phyloP scores from a whole-genome alignment of 2,329 filamentous ascomycete genomes.

The Cadophora sp. region DNA sequence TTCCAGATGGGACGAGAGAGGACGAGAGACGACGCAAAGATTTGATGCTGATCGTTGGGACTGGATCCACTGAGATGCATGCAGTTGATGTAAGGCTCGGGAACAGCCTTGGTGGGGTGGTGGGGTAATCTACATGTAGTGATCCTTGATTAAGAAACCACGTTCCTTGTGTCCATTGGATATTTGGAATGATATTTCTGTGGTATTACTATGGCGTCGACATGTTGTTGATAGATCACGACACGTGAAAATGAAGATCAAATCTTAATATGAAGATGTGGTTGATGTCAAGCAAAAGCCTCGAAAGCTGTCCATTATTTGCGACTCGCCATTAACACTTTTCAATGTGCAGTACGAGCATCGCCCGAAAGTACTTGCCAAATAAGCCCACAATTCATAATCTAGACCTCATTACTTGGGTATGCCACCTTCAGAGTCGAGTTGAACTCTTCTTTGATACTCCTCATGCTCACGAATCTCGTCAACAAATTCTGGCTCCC shows the following conservation, averaged over 20 bases:
- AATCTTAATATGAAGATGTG: no score
- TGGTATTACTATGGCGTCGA: no score
- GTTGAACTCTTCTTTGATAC: slow-evolving; percentile 78
- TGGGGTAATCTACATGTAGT: not conserved
- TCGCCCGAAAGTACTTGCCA: no score
- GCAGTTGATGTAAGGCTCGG: slow-evolving; percentile 3
- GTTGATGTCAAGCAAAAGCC: no score
- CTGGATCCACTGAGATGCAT: slow-evolving; percentile 3
- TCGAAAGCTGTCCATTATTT: no score
- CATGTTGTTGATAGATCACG: no score
- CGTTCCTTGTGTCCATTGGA: not conserved
- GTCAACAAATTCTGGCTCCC: slow-evolving; percentile 68
- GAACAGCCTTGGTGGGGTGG: slow-evolving; percentile 9
- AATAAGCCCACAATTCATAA: not conserved
- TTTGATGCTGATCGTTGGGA: not conserved
- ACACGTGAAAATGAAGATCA: no score
- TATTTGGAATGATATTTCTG: no score
- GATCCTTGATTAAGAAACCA: not conserved
- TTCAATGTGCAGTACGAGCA: not conserved
- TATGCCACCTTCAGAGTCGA: slow-evolving; percentile 69
- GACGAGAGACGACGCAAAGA: not conserved
- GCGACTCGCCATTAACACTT: no score
- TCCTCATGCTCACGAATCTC: slow-evolving; percentile 70
- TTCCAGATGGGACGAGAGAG: not conserved
- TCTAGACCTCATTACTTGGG: slow-evolving; percentile 68